Conservation (phyloP, 2,329 filamentous ascomycete species). For the Mollisia scopiformis region DNA sequence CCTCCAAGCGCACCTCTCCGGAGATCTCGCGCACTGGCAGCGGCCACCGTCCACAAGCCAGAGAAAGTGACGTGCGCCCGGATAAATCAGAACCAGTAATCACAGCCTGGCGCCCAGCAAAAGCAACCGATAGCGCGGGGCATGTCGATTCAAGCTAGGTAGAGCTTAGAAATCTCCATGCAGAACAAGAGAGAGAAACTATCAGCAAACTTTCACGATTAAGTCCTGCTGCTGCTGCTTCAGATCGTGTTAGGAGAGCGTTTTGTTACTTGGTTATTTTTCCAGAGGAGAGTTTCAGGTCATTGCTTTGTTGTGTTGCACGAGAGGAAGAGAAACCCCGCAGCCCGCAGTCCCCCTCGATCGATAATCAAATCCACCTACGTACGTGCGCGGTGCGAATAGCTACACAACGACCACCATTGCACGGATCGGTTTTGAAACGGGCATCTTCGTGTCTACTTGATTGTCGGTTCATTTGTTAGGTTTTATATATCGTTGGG, state of each 20-base stretch:
- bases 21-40: neutral
- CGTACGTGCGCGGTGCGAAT: too few species aligned
- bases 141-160: neutral
- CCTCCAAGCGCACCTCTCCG: neutral
- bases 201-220: neutral
- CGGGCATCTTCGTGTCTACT: too few species aligned
- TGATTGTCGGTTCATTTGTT: too few species aligned
- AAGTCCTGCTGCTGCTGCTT: neutral
- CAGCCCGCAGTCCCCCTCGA: too few species aligned
- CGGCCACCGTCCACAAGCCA: neutral
- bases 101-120: neutral
- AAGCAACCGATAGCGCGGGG: neutral
- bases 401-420: too few species aligned
- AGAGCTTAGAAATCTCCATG: constrained; percentile 16
- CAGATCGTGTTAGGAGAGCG: neutral
- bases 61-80: constrained; percentile 11
- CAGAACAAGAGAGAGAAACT: neutral
- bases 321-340: constrained; percentile 1
- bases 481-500: too few species aligned
- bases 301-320: neutral
- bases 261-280: neutral
- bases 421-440: neutral
- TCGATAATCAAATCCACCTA: too few species aligned
- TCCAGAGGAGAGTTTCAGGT: neutral
- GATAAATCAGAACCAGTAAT: constrained; percentile 4